Conservation (phyloP, 805 yeast genomes). For the Starmerella potacharoeniae region DNA sequence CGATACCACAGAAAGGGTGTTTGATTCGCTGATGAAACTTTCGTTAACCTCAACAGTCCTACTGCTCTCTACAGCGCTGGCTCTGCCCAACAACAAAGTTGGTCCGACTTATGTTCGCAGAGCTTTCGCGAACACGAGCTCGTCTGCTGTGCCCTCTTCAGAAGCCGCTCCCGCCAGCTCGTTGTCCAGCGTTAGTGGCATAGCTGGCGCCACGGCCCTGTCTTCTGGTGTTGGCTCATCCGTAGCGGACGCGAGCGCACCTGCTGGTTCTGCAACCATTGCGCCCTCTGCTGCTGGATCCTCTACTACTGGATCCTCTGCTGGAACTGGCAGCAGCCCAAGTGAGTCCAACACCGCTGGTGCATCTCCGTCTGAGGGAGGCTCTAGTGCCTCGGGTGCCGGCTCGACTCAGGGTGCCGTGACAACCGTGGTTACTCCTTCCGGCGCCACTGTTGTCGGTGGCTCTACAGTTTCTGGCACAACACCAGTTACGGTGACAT, state of each 20-base stretch:
- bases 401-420: neutral
- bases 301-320: too few species aligned
- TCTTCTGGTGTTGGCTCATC: neutral
- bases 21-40: neutral
- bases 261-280: too few species aligned
- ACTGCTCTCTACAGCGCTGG: neutral
- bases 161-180: neutral
- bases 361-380: too few species aligned
- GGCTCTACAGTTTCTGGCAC: neutral
- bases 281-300: too few species aligned
- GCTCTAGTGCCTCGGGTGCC: constrained; percentile 13
- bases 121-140: neutral
- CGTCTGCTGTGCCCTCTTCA: neutral
- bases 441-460: constrained; percentile 9
- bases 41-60: neutral
- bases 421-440: constrained; percentile 2
- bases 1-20: neutral
- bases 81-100: neutral
- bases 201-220: neutral
- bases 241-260: too few species aligned
- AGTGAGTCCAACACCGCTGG: too few species aligned
- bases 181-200: neutral
- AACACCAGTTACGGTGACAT: neutral
- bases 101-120: neutral
- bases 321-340: too few species aligned